phyloP scores from a whole-genome alignment of 495 filamentous ascomycete genomes.

The Penicillium parvum region DNA sequence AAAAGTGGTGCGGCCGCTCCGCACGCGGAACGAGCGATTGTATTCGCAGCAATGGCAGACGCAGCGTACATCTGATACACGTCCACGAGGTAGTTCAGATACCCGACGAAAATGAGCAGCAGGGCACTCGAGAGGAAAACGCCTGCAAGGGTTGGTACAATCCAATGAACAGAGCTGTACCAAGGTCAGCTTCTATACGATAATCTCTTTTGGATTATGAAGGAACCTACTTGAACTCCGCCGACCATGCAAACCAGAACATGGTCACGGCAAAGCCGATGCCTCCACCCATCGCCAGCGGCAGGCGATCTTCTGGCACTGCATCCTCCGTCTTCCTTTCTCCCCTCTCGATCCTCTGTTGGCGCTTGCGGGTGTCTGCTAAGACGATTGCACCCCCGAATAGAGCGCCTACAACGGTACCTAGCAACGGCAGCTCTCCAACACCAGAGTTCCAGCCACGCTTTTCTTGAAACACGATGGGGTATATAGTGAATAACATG shows the following conservation, averaged over 20 bases:
- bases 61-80: constrained; percentile 29
- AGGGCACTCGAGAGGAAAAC: constrained; percentile 30
- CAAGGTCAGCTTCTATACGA: constrained; percentile 15
- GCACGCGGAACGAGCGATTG: constrained; percentile 25
- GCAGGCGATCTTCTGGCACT: constrained; percentile 31
- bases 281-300: constrained; percentile 53
- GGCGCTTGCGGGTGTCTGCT: constrained; percentile 8
- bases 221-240: constrained; percentile 28
- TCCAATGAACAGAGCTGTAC: constrained; percentile 37
- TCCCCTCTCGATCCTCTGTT: background rate
- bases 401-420: constrained; percentile 43
- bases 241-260: constrained; percentile 58
- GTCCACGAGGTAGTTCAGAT: constrained; percentile 28
- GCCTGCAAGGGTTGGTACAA: constrained; percentile 42
- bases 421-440: constrained; percentile 50
- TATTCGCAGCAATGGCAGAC: constrained; percentile 28
- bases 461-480: constrained; percentile 30
- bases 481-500: constrained; percentile 35
- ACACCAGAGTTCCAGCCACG: constrained; percentile 50
- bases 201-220: constrained; percentile 1
- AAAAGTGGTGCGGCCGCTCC: constrained; percentile 30
- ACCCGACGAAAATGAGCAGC: constrained; percentile 36
- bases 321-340: constrained; percentile 10
- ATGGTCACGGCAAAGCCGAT: constrained; percentile 50
- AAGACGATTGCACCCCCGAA: constrained; percentile 40